Base-by-base conservation (phyloP, 1,284 basidiomycete genomes). In the Cryptococcus sp. region DNA sequence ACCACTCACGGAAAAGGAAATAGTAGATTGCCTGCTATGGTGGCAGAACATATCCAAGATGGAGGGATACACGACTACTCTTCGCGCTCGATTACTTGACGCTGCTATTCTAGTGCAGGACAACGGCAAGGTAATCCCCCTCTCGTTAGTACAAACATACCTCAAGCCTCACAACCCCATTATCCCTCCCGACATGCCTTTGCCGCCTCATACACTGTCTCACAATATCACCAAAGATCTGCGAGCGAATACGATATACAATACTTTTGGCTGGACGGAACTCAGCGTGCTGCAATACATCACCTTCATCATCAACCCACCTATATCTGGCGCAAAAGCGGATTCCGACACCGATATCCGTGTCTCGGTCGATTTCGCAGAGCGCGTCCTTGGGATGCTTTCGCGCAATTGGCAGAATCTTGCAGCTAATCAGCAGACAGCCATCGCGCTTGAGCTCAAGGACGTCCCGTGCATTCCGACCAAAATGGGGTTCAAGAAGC, bases 1-100 rank as follows among this genome's bases (percentile, higher is more conserved):
- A 15, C 88, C 94, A 1, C 82, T 99, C 19, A 78, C 78, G 0
- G 85, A 91, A 65, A 78, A 82, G 15, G 93, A 98, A 76, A 88
- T 91, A 80, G 76, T 88, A 20, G 86, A 86, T 4, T 94, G 91
- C 75, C 81, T 98, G 63, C 85, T 86, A 58, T 99, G 95, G 95
- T 96, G 93, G 90, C 85, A 88, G 54, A 77, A 79, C 23, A 77
- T 91, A 16, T 85, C 85, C 43, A 82, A 67, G 2, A 43, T 66
- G 51, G 73, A 84, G 49, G 82, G 84, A 11, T 81, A 83, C 27
- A 69, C 58, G 15, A 8, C 56, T 1, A 76, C 78, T 23, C 73
- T 73, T 16, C 83, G 88, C 23, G 74, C 80, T 3, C 82, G 89
- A 61, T 81, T 94, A 6, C 76, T 94, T 8, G 83, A 88, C 57